Percentiles rank a stretch among this genome's conserved stretches.
Conservation (phyloP, 768 basidiomycete genomes). For the Candolleomyces eurysporus region DNA sequence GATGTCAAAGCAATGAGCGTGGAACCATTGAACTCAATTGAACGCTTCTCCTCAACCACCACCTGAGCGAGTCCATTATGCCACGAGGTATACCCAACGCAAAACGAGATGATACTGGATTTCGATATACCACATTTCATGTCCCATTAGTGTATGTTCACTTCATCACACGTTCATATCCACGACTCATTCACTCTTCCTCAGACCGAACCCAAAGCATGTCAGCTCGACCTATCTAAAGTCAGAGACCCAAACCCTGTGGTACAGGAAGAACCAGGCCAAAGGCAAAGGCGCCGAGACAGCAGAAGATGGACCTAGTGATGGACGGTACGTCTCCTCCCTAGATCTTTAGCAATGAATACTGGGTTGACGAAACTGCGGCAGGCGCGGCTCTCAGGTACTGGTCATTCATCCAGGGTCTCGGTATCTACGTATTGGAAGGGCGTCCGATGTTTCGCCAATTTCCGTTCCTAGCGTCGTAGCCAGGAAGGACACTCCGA, state of each 20-base stretch:
- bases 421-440: constrained; percentile 68
- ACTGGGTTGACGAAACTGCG: constrained; percentile 9
- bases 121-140: constrained; percentile 79
- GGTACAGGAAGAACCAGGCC: constrained; percentile 63
- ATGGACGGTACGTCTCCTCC: constrained; percentile 44
- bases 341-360: constrained; percentile 2
- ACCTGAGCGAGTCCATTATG: constrained; percentile 38
- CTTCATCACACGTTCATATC: background rate
- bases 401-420: constrained; percentile 82
- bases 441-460: constrained; percentile 77
- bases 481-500: constrained; percentile 53
- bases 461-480: constrained; percentile 66
- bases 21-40: background rate
- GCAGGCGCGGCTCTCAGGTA: constrained; percentile 73
- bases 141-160: constrained; percentile 68
- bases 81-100: constrained; percentile 81
- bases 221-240: constrained; percentile 77
- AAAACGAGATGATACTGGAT: constrained; percentile 76
- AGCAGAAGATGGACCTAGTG: constrained; percentile 38
- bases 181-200: constrained; percentile 3
- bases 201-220: constrained; percentile 78
- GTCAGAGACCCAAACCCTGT: constrained; percentile 68
- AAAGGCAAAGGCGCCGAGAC: constrained; percentile 42
- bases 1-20: background rate
- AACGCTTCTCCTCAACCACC: background rate